Conservation (phyloP, 768 basidiomycete species). For the Multifurca ochricompacta region DNA sequence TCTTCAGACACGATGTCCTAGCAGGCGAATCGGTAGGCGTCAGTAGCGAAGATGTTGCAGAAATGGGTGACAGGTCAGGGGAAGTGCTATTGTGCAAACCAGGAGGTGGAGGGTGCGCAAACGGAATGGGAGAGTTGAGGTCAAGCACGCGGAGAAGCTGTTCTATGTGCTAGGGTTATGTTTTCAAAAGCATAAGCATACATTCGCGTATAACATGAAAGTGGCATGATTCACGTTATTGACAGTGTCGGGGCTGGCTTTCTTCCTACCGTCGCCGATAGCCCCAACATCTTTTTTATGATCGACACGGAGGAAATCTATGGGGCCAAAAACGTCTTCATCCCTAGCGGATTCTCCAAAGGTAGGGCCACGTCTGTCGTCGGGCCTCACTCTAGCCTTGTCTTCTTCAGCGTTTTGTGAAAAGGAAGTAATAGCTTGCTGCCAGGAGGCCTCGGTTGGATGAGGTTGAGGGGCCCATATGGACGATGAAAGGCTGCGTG, state of each 20-base stretch:
- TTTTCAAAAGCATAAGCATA: conserved; percentile 20
- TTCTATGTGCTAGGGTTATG: conserved; percentile 62
- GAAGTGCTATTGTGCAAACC: conserved; percentile 39
- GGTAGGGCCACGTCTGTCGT: conserved; percentile 25
- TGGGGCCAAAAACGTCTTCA: conserved; percentile 63
- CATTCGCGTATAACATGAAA: conserved; percentile 19
- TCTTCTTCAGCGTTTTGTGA: conserved; percentile 37
- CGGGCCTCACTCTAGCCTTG: conserved; percentile 18
- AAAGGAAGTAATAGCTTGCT: conserved; percentile 55
- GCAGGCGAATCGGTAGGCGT: conserved; percentile 74
- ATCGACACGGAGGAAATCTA: conserved; percentile 30
- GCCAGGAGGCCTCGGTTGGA: conserved; percentile 59
- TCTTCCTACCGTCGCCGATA: conserved; percentile 75
- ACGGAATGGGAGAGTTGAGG: conserved; percentile 60
- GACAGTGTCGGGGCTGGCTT: conserved; percentile 46
- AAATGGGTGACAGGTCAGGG: conserved; percentile 68
- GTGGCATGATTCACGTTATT: conserved; percentile 38
- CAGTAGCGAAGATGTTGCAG: conserved; percentile 59
- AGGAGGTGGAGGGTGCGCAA: conserved; percentile 35
- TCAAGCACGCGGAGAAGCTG: conserved; percentile 74
- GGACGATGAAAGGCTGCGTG: conserved; percentile 31
- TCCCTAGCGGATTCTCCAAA: conserved; percentile 31
- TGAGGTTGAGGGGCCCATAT: conserved; percentile 84
- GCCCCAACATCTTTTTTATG: conserved; percentile 55
- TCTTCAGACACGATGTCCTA: conserved; percentile 49